phyloP scores from a whole-genome alignment of 208 protist genomes.

The Acanthamoeba lenticulata region DNA sequence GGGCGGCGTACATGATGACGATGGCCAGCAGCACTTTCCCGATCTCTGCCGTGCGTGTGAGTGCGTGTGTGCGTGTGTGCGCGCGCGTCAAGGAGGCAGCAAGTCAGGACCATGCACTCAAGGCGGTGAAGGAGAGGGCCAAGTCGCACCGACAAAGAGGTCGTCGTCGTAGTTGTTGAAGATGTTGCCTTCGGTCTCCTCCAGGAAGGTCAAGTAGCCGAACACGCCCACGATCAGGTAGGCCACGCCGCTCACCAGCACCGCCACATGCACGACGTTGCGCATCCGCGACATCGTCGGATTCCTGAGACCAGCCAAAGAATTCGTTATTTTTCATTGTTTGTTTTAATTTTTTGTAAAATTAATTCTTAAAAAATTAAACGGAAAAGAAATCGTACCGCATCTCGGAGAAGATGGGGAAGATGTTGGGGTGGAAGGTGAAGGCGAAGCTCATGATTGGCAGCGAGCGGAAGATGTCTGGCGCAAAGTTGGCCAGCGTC shows the following conservation, averaged over 20 bases:
- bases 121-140: background rate
- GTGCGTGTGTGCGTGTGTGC: too few relatives aligned
- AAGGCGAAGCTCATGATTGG: slow-evolving; percentile 55
- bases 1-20: background rate
- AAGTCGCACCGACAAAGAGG: background rate
- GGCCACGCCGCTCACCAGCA: background rate
- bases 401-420: slow-evolving; percentile 35
- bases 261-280: background rate
- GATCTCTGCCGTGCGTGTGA: background rate
- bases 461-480: background rate
- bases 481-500: background rate
- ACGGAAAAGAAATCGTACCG: background rate
- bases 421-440: slow-evolving; percentile 60
- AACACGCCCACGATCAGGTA: slow-evolving; percentile 48
- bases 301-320: background rate
- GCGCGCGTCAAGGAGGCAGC: background rate
- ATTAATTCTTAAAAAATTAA: too few relatives aligned
- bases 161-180: slow-evolving; percentile 51
- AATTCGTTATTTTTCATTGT: too few relatives aligned
- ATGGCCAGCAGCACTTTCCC: slow-evolving; percentile 29
- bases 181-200: slow-evolving; percentile 53
- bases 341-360: too few relatives aligned
- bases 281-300: slow-evolving; percentile 6
- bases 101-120: background rate
- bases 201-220: slow-evolving; percentile 40